A percentile compares a stretch with the other conserved stretches of the same genome.
Conservation (phyloP, 2,329 filamentous ascomycete genomes). For the Pestalotiopsis sp. region DNA sequence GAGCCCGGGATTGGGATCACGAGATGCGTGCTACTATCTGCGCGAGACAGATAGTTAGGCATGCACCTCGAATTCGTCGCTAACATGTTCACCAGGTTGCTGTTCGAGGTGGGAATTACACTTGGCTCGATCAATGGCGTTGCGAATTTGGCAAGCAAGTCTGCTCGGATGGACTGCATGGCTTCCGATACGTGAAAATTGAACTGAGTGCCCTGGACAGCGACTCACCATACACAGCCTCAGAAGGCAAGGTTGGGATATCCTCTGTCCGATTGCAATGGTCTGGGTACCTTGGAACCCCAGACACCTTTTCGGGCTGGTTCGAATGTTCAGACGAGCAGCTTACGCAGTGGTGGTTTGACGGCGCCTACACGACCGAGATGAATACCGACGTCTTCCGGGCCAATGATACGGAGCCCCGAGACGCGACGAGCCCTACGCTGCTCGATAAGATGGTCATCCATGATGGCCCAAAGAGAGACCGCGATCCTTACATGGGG, state of each 20-base stretch:
- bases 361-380: conserved; percentile 55
- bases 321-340: conserved; percentile 54
- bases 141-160: conserved; percentile 46
- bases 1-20: background rate
- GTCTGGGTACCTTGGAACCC: conserved; percentile 48
- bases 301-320: conserved; percentile 51
- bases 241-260: conserved; percentile 46
- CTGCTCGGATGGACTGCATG: conserved; percentile 55
- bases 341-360: conserved; percentile 56
- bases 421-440: conserved; percentile 43
- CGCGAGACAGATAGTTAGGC: background rate
- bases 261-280: conserved; percentile 43
- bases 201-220: conserved; percentile 44
- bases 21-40: background rate
- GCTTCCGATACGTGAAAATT: conserved; percentile 54
- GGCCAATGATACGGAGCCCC: conserved; percentile 50
- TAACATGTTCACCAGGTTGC: conserved; percentile 38
- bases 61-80: background rate
- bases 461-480: conserved; percentile 53
- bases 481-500: conserved; percentile 56
- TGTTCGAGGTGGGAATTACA: conserved; percentile 42
- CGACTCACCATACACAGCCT: conserved; percentile 47
- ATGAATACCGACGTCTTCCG: conserved; percentile 48
- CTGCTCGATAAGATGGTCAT: conserved; percentile 49
- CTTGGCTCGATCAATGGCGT: conserved; percentile 47